Evolutionary conservation across 2,329 filamentous ascomycete genomes (phyloP).

Genomic region (Hymenoscyphus fraxineus): DNA sequence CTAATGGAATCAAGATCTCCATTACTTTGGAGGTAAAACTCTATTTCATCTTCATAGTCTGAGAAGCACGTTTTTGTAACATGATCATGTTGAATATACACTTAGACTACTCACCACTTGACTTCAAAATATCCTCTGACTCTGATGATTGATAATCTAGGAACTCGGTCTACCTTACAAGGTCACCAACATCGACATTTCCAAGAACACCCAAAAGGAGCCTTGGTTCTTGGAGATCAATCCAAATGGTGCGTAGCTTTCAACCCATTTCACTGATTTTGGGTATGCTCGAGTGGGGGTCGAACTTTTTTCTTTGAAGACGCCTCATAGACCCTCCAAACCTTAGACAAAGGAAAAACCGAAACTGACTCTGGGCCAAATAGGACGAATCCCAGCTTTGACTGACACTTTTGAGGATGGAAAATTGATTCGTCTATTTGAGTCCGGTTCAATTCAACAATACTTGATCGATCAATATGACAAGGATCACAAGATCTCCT

Average conservation of each 20-base stretch:
- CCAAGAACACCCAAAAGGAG: constrained; percentile 75
- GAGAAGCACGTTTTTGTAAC: not conserved
- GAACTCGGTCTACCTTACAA: constrained; percentile 83
- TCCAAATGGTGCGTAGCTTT: constrained; percentile 57
- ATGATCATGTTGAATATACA: not conserved
- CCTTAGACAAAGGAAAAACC: too few relatives aligned
- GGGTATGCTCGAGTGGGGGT: too few relatives aligned
- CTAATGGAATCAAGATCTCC: constrained; percentile 86
- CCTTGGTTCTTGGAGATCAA: constrained; percentile 89
- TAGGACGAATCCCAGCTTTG: constrained; percentile 75
- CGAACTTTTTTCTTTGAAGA: too few relatives aligned
- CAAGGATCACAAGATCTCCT: constrained; percentile 76
- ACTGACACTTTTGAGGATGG: constrained; percentile 77
- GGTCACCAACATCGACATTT: constrained; percentile 66
- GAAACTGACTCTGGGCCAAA: too few relatives aligned
- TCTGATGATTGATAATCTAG: not conserved
- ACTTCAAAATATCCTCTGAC: not conserved
- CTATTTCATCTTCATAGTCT: not conserved
- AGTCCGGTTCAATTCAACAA: constrained; percentile 78
- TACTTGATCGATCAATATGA: constrained; percentile 83
- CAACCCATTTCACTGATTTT: too few relatives aligned
- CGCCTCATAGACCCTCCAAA: too few relatives aligned
- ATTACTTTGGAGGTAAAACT: constrained; percentile 66
- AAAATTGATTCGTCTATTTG: constrained; percentile 71
- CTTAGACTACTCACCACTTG: not conserved